A percentile compares a stretch with the other conserved stretches of the same genome.
Conservation (phyloP, 306 rosid genomes). For the Glycine tomentella region DNA sequence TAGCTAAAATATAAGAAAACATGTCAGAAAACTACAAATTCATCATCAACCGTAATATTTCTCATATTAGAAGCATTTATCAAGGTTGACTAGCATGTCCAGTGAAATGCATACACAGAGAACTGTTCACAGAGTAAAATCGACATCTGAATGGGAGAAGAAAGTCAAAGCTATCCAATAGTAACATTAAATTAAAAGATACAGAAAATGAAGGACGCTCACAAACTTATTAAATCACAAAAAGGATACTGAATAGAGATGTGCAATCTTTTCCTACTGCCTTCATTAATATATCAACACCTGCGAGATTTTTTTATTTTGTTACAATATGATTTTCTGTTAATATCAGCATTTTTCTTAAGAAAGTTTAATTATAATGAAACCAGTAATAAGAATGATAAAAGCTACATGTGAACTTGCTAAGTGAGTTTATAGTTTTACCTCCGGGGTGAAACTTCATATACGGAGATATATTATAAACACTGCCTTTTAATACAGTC, state of each 20-base stretch:
- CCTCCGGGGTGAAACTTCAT: conserved; percentile 96
- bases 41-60: background rate
- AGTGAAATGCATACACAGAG: conserved; percentile 6
- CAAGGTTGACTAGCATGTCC: conserved; percentile 12
- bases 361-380: background rate
- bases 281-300: conserved; percentile 89
- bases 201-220: background rate
- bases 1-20: background rate
- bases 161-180: conserved; percentile 12
- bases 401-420: conserved; percentile 27
- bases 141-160: conserved; percentile 9
- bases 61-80: conserved; percentile 28
- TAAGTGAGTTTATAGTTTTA: conserved; percentile 36
- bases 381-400: background rate
- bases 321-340: background rate
- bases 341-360: conserved; percentile 28
- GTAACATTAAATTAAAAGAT: conserved; percentile 14
- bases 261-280: conserved; percentile 96
- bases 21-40: conserved; percentile 15
- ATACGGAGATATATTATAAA: conserved; percentile 84
- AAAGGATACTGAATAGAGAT: conserved; percentile 95
- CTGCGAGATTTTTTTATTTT: conserved; percentile 50
- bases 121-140: conserved; percentile 7
- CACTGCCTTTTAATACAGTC: conserved; percentile 94
- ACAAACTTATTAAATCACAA: conserved; percentile 33